Base-by-base conservation (phyloP, 164 flowering plant genomes). In the Sedum album region DNA sequence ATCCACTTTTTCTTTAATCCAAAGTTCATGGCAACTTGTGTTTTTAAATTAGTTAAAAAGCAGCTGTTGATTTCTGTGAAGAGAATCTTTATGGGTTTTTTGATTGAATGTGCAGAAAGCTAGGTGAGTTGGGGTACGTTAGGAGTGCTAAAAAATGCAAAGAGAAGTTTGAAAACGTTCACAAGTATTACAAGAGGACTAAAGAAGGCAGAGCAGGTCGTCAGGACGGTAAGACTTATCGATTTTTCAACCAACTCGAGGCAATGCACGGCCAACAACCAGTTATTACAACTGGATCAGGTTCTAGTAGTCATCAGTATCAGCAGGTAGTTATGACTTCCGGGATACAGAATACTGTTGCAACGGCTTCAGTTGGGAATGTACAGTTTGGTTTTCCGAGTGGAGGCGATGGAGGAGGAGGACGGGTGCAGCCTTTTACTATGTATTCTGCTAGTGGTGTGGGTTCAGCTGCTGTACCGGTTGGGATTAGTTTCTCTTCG, bases 91-190 rank as follows among this genome's bases (percentile, higher is more conserved):
- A 39, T 10, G 13, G 1, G 8, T 39, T 39, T 39, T 8, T 39
- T 8, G 25, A 51, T 51, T 57, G 0, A 30, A 13, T 57, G n/a
- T 57, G 31, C 62, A 86, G 90, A 83, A 84, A 83, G 78, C 75
- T 86, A 67, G 86, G 71, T 5, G 88, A 86, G 73, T 49, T 78
- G 73, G 88, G 88, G 5, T 85, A 82, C 75, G 74, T 60, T 26
- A 72, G 91, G 55, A 86, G 85, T 69, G 85, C 81, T 31, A 86
- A 83, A 77, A 86, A 84, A 74, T 86, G 91, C 78, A 86, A 80
- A 53, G 90, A 86, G 72, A 87, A 87, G 71, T 87, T 87, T 68
- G 91, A 87, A 62, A 87, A 87, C 82, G 86, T 87, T 1, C 85
- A 87, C 70, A 87, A 87, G 68, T 87, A 87, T 73, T 87, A 87